A percentile compares a stretch with the other conserved stretches of the same genome.
phyloP scores from a whole-genome alignment of 768 basidiomycete genomes.

The Tubosaeta sp. region DNA sequence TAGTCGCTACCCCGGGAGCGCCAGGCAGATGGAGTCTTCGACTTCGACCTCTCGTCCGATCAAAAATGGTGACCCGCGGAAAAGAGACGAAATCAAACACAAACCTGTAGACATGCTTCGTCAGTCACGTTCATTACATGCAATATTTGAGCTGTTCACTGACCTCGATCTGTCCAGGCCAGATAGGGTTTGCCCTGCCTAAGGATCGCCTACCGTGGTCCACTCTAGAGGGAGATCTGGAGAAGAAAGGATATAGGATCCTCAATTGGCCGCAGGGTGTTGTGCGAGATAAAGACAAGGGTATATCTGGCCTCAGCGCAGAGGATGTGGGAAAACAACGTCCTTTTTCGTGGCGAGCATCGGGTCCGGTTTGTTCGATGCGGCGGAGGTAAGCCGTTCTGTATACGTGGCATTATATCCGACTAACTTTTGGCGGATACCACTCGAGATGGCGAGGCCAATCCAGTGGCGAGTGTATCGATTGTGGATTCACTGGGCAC shows the following conservation, averaged over 20 bases:
- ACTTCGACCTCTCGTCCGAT: not conserved
- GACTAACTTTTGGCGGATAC: not conserved
- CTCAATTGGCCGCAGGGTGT: not conserved
- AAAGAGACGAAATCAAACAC: constrained; percentile 1
- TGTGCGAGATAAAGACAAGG: too few species aligned
- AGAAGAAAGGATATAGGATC: not conserved
- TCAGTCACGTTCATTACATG: too few species aligned
- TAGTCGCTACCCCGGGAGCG: too few species aligned
- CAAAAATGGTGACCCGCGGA: not conserved
- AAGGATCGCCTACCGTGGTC: not conserved
- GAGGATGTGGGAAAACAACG: not conserved
- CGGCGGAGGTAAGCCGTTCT: not conserved
- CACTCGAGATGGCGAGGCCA: too few species aligned
- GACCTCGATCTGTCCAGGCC: too few species aligned
- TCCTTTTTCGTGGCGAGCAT: not conserved
- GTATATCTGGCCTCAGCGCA: not conserved
- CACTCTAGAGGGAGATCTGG: not conserved
- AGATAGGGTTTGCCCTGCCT: too few species aligned
- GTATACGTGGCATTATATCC: too few species aligned
- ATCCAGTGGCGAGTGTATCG: too few species aligned
- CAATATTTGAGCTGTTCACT: too few species aligned
- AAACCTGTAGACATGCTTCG: not conserved
- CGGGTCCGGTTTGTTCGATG: not conserved
- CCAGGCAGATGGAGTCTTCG: not conserved
- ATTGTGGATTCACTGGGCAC: not conserved